A percentile compares a stretch with the other conserved stretches of the same genome.
Evolutionary conservation across 2,329 filamentous ascomycete species (phyloP).

Genomic region (Fusarium decemcellulare): DNA sequence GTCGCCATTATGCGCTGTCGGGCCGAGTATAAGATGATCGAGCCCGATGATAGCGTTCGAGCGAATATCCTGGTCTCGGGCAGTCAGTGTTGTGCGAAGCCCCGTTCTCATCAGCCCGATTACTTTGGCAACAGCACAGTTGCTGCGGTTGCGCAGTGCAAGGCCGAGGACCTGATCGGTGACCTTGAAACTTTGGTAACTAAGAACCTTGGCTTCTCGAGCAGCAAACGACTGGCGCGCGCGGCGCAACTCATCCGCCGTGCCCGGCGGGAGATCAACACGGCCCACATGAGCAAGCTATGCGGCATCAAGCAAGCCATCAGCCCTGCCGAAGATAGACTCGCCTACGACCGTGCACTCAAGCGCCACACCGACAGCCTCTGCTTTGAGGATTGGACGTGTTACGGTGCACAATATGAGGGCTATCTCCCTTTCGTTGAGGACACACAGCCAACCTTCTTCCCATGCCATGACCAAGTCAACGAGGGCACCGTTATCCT

Average conservation of each 20-base stretch:
- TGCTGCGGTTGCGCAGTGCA: slow-evolving; percentile 18
- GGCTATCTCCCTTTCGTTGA: slow-evolving; percentile 18
- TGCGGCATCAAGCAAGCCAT: slow-evolving; percentile 29
- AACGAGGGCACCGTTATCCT: slow-evolving; percentile 40
- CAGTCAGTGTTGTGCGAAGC: background rate
- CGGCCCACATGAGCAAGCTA: slow-evolving; percentile 23
- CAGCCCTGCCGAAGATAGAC: slow-evolving; percentile 9
- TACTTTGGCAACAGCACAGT: slow-evolving; percentile 38
- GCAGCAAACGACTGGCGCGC: background rate
- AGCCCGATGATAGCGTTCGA: background rate
- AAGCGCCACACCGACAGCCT: slow-evolving; percentile 23
- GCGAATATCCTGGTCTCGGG: slow-evolving; percentile 30
- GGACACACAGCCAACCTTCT: slow-evolving; percentile 15
- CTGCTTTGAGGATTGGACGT: slow-evolving; percentile 42
- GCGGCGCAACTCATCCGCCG: slow-evolving; percentile 11
- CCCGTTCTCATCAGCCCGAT: background rate
- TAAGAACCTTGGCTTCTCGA: background rate
- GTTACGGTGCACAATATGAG: slow-evolving; percentile 10
- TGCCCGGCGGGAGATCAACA: slow-evolving; percentile 15
- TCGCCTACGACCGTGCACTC: slow-evolving; percentile 25
- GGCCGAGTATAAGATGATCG: background rate
- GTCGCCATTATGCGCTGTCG: slow-evolving; percentile 30
- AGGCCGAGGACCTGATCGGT: slow-evolving; percentile 12
- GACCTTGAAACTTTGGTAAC: background rate
- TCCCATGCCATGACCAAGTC: slow-evolving; percentile 30